Conservation (phyloP, 2,329 filamentous ascomycete species). For the Fusarium sp. region DNA sequence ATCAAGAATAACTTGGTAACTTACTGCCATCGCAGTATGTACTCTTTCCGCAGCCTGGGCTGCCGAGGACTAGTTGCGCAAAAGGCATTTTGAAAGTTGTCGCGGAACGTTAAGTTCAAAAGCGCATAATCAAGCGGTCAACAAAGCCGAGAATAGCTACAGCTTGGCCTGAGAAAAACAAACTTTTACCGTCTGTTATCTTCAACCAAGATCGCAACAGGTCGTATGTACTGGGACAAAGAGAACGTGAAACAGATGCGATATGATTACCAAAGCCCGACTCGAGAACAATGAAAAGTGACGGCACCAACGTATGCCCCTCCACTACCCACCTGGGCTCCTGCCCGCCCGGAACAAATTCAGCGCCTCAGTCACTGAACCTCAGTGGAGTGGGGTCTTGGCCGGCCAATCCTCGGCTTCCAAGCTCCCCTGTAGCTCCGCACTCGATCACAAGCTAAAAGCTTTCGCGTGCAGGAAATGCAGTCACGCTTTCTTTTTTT, state of each 20-base stretch:
- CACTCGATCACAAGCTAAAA: conserved; percentile 46
- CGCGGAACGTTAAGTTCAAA: conserved; percentile 34
- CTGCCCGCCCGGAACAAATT: conserved; percentile 30
- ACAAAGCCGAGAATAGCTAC: neutral
- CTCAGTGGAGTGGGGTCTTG: conserved; percentile 29
- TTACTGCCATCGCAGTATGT: conserved; percentile 96
- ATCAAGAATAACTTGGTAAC: conserved; percentile 41
- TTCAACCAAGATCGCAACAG: conserved; percentile 1
- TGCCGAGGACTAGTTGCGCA: conserved; percentile 88
- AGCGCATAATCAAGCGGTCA: conserved; percentile 37
- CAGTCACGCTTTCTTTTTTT: conserved; percentile 37
- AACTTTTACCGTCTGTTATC: conserved; percentile 19
- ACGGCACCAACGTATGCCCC: conserved; percentile 37
- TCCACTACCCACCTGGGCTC: conserved; percentile 31
- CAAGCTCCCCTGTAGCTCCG: conserved; percentile 43
- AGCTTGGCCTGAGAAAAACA: conserved; percentile 11
- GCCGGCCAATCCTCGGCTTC: conserved; percentile 44
- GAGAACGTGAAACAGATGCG: conserved; percentile 9
- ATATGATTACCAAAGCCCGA: conserved; percentile 9
- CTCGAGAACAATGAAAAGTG: conserved; percentile 18
- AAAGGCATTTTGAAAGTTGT: conserved; percentile 63
- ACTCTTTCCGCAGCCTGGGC: conserved; percentile 93
- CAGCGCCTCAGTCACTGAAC: conserved; percentile 26
- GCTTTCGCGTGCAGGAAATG: conserved; percentile 29
- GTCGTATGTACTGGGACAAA: neutral